A percentile compares a stretch with the other conserved stretches of the same genome.
These are phyloP conservation scores for Aquanectria penicillioides DNA, from an alignment of 2,329 filamentous ascomycete species.

Conservation along the genomic window DNA sequence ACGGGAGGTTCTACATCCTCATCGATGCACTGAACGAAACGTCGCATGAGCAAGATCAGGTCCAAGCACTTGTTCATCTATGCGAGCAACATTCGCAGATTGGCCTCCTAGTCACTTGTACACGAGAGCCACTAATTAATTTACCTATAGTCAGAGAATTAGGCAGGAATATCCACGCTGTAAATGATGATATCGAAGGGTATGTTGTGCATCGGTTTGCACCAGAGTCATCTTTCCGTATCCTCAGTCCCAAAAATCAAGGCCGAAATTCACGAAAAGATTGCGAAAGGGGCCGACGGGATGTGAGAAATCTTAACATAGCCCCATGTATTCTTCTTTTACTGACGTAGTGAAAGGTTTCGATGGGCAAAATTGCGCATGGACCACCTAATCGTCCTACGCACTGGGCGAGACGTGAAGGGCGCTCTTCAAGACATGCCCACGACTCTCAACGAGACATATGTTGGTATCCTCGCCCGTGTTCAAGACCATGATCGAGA, in stretches of 20 bases:
- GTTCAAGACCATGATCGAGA: constrained; percentile 35
- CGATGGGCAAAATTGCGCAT: constrained; percentile 44
- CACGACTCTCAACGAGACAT: constrained; percentile 36
- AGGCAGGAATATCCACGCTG: constrained; percentile 27
- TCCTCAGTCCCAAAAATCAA: constrained; percentile 31
- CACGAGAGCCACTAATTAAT: constrained; percentile 18
- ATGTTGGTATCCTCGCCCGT: constrained; percentile 34
- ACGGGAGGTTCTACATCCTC: constrained; percentile 31
- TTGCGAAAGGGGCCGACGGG: constrained; percentile 33
- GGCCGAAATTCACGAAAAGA: constrained; percentile 33
- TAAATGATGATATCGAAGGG: constrained; percentile 36
- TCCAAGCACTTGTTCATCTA: constrained; percentile 23
- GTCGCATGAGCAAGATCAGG: constrained; percentile 20
- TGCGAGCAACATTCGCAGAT: constrained; percentile 30
- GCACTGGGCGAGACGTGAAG: constrained; percentile 36
- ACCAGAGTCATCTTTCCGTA: constrained; percentile 29
- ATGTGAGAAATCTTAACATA: constrained; percentile 28
- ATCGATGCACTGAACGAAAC: constrained; percentile 40
- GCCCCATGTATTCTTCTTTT: not conserved
- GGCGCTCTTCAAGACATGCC: constrained; percentile 33
- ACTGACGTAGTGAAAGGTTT: constrained; percentile 30
- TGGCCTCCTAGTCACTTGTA: constrained; percentile 35
- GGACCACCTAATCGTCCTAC: constrained; percentile 34
- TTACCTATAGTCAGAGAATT: constrained; percentile 18
- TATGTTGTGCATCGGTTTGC: constrained; percentile 34